phyloP scores from a whole-genome alignment of 345 rosid species.

The Gossypium longicalyx region DNA sequence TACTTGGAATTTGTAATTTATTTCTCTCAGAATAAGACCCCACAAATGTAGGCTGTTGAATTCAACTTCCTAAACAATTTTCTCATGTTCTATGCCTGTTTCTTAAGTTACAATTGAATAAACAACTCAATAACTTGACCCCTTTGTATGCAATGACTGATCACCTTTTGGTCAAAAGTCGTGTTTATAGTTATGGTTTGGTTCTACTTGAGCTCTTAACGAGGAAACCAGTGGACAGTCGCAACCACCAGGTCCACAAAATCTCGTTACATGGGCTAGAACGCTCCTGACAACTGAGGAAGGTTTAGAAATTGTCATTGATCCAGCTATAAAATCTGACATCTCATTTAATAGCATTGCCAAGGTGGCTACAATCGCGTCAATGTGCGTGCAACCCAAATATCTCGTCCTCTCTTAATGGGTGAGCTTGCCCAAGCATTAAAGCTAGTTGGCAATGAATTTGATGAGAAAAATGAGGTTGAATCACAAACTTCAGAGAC shows the following conservation, averaged over 20 bases:
- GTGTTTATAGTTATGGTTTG: slow-evolving; percentile 73
- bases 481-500: slow-evolving; percentile 5
- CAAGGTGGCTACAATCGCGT: slow-evolving; percentile 62
- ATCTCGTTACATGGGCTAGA: slow-evolving; percentile 58
- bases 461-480: slow-evolving; percentile 36
- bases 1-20: too few relatives aligned
- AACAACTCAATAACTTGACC: too few relatives aligned
- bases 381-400: slow-evolving; percentile 74
- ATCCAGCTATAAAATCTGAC: slow-evolving; percentile 34
- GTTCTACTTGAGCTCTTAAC: slow-evolving; percentile 75
- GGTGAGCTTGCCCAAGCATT: slow-evolving; percentile 72
- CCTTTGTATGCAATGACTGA: slow-evolving; percentile 62
- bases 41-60: too few relatives aligned
- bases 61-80: too few relatives aligned
- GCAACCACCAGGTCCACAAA: slow-evolving; percentile 65
- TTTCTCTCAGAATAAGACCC: too few relatives aligned
- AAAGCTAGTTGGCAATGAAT: slow-evolving; percentile 56
- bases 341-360: slow-evolving; percentile 40
- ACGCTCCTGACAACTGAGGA: slow-evolving; percentile 54
- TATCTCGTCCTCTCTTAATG: slow-evolving; percentile 64
- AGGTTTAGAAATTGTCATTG: slow-evolving; percentile 43
- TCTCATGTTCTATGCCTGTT: too few relatives aligned
- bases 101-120: too few relatives aligned
- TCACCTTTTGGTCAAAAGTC: slow-evolving; percentile 73
- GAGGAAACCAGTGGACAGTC: slow-evolving; percentile 64